Conservation (phyloP, 495 filamentous ascomycete genomes). For the Hyaloscypha bicolor region DNA sequence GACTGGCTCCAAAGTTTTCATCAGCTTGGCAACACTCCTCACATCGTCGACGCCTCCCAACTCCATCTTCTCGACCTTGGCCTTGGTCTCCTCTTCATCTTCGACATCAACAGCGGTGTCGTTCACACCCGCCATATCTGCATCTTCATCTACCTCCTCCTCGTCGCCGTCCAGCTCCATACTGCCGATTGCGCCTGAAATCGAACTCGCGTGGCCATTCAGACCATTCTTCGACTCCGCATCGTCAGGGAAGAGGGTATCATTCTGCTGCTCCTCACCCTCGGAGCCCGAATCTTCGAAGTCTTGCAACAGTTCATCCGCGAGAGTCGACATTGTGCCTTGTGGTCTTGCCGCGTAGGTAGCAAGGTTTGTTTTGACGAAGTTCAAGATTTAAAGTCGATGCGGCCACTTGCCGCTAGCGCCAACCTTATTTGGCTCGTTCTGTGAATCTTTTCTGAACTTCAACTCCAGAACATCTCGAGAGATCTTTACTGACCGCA, state of each 20-base stretch:
- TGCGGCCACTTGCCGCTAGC: constrained; percentile 18
- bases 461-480: neutral
- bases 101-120: constrained; percentile 48
- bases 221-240: constrained; percentile 31
- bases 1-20: constrained; percentile 76
- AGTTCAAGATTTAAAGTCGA: neutral
- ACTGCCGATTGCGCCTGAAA: constrained; percentile 33
- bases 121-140: constrained; percentile 54
- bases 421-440: neutral
- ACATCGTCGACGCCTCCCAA: constrained; percentile 71
- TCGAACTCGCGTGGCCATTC: constrained; percentile 35
- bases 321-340: constrained; percentile 70
- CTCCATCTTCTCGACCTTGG: constrained; percentile 78
- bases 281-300: constrained; percentile 78
- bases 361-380: neutral
- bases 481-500: neutral
- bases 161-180: constrained; percentile 54
- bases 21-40: constrained; percentile 70
- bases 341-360: neutral
- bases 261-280: constrained; percentile 55
- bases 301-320: constrained; percentile 84
- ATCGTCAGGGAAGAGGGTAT: constrained; percentile 43
- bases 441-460: neutral
- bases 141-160: constrained; percentile 49
- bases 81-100: constrained; percentile 70